These are phyloP conservation scores for Termitomyces sp. DNA, from an alignment of 768 basidiomycete species.

Conservation along the genomic window DNA sequence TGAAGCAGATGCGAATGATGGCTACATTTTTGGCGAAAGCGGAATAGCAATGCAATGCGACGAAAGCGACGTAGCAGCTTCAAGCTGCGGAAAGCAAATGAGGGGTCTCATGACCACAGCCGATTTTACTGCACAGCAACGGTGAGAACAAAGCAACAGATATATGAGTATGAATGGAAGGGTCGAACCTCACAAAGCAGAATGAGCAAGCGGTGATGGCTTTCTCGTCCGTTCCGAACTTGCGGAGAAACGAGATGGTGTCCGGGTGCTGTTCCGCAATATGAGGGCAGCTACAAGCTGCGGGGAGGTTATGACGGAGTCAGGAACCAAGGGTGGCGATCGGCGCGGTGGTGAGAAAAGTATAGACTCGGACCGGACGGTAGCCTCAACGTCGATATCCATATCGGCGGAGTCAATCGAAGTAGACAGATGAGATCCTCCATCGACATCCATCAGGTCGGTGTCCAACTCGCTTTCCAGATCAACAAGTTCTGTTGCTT, in stretches of 20 bases:
- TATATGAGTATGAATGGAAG: neutral
- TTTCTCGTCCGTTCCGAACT: constrained; percentile 13
- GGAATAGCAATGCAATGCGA: constrained; percentile 15
- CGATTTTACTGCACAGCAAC: neutral
- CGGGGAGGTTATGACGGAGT: constrained; percentile 6
- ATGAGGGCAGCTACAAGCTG: constrained; percentile 20
- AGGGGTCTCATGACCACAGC: neutral
- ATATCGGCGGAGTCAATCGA: constrained; percentile 21
- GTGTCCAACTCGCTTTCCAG: constrained; percentile 8
- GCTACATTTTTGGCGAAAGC: constrained; percentile 15
- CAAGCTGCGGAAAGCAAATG: constrained; percentile 3
- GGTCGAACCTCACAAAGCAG: constrained; percentile 12
- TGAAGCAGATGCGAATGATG: constrained; percentile 10
- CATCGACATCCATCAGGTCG: constrained; percentile 17
- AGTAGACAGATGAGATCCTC: constrained; percentile 8
- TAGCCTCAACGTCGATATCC: constrained; percentile 22
- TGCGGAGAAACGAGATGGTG: constrained; percentile 5
- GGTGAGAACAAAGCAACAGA: neutral
- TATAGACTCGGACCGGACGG: constrained; percentile 2
- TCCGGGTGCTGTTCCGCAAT: constrained; percentile 16
- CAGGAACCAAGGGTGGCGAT: constrained; percentile 1
- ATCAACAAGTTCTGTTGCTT: constrained; percentile 14
- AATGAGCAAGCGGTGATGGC: constrained; percentile 17
- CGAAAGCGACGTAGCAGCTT: constrained; percentile 4
- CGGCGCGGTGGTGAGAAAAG: constrained; percentile 11